Evolutionary conservation across 306 rosid genomes (phyloP).

Genomic region (Rosa persica): DNA sequence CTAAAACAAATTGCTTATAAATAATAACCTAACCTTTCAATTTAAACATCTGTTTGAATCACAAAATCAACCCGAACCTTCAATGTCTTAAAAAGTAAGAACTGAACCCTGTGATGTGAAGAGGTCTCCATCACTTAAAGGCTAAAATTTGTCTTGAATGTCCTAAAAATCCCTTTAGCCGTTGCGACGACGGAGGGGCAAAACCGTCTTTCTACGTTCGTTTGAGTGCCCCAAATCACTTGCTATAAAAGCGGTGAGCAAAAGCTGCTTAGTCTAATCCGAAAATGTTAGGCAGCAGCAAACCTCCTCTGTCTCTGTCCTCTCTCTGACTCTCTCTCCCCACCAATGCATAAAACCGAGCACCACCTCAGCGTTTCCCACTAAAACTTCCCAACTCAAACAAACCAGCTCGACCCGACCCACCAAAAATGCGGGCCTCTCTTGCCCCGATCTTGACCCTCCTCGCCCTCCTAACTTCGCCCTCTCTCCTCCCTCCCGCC

Average conservation of each 20-base stretch:
- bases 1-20: too few relatives aligned
- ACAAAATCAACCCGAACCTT: too few relatives aligned
- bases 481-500: slow-evolving; percentile 43
- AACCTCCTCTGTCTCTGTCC: not conserved
- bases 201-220: not conserved
- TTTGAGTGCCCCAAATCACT: not conserved
- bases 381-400: slow-evolving; percentile 13
- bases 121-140: too few relatives aligned
- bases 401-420: slow-evolving; percentile 7
- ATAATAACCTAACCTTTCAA: too few relatives aligned
- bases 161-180: too few relatives aligned
- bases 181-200: not conserved
- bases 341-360: slow-evolving; percentile 44
- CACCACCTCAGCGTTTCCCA: slow-evolving; percentile 31
- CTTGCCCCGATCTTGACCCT: slow-evolving; percentile 31
- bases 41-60: too few relatives aligned
- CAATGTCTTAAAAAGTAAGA: too few relatives aligned
- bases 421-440: slow-evolving; percentile 47
- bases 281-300: slow-evolving; percentile 1
- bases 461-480: slow-evolving; percentile 22
- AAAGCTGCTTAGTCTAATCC: not conserved
- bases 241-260: not conserved
- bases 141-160: too few relatives aligned
- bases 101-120: too few relatives aligned
- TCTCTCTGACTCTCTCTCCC: not conserved